These are phyloP conservation scores for Colletotrichum coccodes DNA, from an alignment of 2,329 filamentous ascomycete species.

Conservation along the genomic window DNA sequence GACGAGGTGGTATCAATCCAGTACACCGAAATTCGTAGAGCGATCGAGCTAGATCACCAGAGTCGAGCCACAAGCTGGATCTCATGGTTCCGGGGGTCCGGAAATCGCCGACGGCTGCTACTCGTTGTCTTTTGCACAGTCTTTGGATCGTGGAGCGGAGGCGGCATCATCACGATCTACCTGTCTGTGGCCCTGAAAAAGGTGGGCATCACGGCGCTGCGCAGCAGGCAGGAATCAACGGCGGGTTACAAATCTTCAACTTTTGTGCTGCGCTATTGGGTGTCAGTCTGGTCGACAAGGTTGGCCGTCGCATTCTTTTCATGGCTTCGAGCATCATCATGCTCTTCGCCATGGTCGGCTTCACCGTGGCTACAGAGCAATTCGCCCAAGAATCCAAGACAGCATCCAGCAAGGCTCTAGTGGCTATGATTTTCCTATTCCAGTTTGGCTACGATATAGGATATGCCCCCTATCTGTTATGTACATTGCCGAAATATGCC, in stretches of 20 bases:
- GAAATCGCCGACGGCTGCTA: slow-evolving; percentile 1
- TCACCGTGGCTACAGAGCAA: slow-evolving; percentile 4
- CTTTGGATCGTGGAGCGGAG: slow-evolving; percentile 1
- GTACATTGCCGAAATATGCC: slow-evolving; percentile 65
- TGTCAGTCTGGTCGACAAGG: slow-evolving; percentile 2
- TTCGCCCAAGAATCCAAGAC: slow-evolving; percentile 1
- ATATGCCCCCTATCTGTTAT: slow-evolving; percentile 60
- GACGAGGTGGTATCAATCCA: slow-evolving; percentile 58
- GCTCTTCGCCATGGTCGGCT: slow-evolving; percentile 1
- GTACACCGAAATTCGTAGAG: slow-evolving; percentile 59
- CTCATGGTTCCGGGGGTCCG: background rate
- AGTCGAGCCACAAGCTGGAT: background rate
- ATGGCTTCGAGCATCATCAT: background rate
- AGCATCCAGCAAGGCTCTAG: slow-evolving; percentile 42
- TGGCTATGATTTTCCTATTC: slow-evolving; percentile 48
- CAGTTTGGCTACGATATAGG: slow-evolving; percentile 62
- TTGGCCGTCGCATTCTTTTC: slow-evolving; percentile 12
- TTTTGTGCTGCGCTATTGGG: background rate
- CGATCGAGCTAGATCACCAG: slow-evolving; percentile 51
- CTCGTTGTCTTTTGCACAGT: background rate
- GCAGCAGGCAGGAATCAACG: slow-evolving; percentile 21
- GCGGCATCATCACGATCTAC: background rate
- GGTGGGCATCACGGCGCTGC: slow-evolving; percentile 12
- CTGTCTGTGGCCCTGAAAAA: background rate
- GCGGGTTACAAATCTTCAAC: slow-evolving; percentile 25